Conservation (phyloP, 2,329 filamentous ascomycete species). For the Aureobasidium melanogenum region DNA sequence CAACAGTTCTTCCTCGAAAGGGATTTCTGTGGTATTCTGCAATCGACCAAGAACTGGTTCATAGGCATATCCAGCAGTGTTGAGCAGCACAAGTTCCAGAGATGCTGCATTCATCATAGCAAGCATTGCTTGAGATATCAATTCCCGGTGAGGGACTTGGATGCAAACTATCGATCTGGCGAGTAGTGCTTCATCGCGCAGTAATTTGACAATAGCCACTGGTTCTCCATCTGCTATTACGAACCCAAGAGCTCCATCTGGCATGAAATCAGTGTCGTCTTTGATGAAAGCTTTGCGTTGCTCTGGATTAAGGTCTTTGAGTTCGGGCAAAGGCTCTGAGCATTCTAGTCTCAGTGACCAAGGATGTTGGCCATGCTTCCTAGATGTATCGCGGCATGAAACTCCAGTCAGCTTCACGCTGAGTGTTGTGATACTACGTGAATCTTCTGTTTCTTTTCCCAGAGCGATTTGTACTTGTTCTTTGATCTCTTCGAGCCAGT, state of each 20-base stretch:
- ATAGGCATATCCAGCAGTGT: not conserved
- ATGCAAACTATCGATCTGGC: not conserved
- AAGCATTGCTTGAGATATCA: not conserved
- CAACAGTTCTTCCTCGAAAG: slow-evolving; percentile 11
- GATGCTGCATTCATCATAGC: not conserved
- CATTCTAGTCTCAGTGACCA: not conserved
- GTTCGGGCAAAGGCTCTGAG: not conserved
- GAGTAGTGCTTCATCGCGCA: not conserved
- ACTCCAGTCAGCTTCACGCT: not conserved
- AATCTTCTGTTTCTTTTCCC: not conserved
- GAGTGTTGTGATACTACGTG: not conserved
- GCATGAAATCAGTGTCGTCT: not conserved
- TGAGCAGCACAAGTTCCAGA: not conserved
- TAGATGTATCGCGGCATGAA: not conserved
- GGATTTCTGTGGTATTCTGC: slow-evolving; percentile 8
- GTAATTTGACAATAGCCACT: not conserved
- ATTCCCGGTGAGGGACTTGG: not conserved
- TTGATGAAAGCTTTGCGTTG: not conserved
- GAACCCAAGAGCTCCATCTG: not conserved
- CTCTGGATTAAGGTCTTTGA: not conserved
- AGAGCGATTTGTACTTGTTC: not conserved
- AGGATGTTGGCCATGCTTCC: not conserved
- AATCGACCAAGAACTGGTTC: slow-evolving; percentile 6
- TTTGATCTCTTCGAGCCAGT: not conserved
- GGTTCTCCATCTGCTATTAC: not conserved